Base-by-base conservation (phyloP, 108 stramenopile genomes). In the Pseudonitzschia multistriata region DNA sequence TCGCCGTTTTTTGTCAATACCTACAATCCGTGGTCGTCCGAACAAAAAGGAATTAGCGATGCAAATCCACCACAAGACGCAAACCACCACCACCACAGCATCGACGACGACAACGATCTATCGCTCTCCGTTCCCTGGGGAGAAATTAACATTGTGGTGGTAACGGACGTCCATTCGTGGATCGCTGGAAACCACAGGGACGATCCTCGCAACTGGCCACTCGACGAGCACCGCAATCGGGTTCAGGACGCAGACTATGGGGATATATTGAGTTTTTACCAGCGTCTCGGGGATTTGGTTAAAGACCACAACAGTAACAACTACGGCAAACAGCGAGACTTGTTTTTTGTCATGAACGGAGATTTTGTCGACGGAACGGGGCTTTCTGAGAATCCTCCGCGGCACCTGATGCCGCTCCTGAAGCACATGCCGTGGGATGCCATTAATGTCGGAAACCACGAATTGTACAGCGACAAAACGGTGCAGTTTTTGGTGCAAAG, bases 331-430 rank as follows among this genome's bases (percentile, higher is more conserved):
- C 33, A 45, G 42, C 29, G 39, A 19, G 86, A 90, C 61, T 35
- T 91, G 0, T 87, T 85, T 66, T 81, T 94, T 78, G 86, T 94
- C 30, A 88, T 86, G 80, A 94, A 94, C 78, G 92, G 92, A 10
- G 92, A 93, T 70, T 87, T 83, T 56, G 73, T 87, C 49, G 88
- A 93, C 67, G 92, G 92, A 14, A 88, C 92, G 15, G 80, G 89
- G 0, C 60, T 93, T n/a, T 70, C 74, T 0, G 68, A 71, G 1
- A 50, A 79, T 36, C 88, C 84, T 5, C 83, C 85, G 10, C 39
- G 53, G 8, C 60, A 82, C 33, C 64, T 92, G 22, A 54, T 79
- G 8, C 87, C 84, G 5, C 77, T 92, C 35, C 59, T 92, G 48
- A 60, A 85, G 62, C 67, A 74, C 13, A 93, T 93, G 88, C 92